Evolutionary conservation across 176 grass and related monocot species (phyloP).

Genomic region (Raddia guianensis): DNA sequence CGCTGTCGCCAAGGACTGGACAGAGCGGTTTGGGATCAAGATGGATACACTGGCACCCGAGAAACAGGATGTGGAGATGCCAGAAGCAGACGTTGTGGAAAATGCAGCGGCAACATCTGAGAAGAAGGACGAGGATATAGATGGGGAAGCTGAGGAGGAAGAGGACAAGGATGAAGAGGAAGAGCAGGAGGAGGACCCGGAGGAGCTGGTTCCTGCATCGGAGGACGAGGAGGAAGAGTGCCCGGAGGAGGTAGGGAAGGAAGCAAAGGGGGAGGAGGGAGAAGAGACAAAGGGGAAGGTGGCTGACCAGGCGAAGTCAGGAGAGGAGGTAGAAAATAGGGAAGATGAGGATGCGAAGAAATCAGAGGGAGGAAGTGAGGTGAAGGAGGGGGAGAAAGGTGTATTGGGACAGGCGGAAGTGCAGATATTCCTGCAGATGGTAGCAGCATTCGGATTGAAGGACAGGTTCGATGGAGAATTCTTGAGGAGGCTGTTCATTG

Average conservation of each 20-base stretch:
- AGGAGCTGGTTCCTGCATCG: conserved; percentile 16
- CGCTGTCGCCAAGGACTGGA: conserved; percentile 61
- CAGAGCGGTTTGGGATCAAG: conserved; percentile 47
- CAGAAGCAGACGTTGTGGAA: conserved; percentile 1
- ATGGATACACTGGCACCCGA: conserved; percentile 13
- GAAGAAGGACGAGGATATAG: conserved; percentile 41
- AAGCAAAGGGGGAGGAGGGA: conserved; percentile 32
- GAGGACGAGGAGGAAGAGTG: conserved; percentile 24
- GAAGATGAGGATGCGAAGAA: conserved; percentile 39
- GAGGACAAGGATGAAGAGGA: conserved; percentile 18
- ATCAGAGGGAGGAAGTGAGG: background rate
- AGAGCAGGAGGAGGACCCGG: conserved; percentile 31
- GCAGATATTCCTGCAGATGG: conserved; percentile 75
- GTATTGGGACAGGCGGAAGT: conserved; percentile 44
- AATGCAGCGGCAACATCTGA: background rate
- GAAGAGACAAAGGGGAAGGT: conserved; percentile 21
- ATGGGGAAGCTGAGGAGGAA: background rate
- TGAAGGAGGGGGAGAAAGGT: conserved; percentile 36
- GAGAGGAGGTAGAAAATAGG: conserved; percentile 32
- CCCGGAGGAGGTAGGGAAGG: conserved; percentile 36
- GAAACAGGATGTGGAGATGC: conserved; percentile 37
- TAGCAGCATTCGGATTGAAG: conserved; percentile 60
- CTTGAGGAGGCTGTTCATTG: conserved; percentile 65
- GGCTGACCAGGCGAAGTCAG: conserved; percentile 22
- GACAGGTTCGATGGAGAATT: conserved; percentile 62